Evolutionary conservation across 1,139 yeast genomes (phyloP).

Genomic region (Sugiyamaella xylanicola): DNA sequence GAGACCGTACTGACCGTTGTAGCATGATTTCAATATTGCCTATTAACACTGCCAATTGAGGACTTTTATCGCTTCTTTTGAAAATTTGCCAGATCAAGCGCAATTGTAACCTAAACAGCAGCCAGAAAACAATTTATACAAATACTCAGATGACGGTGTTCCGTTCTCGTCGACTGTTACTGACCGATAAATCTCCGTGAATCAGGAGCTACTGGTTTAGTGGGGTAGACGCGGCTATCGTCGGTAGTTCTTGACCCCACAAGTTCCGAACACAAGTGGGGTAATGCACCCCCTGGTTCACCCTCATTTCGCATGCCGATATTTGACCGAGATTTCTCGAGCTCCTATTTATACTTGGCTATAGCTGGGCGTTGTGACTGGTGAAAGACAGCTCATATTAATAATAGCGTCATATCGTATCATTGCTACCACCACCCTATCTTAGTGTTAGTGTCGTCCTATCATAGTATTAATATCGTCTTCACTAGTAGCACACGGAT

Average conservation of each 20-base stretch:
- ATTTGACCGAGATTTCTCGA: neutral
- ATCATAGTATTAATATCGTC: no score
- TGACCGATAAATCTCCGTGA: constrained; percentile 12
- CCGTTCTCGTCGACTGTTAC: no score
- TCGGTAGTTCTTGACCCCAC: constrained; percentile 3
- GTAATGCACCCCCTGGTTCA: neutral
- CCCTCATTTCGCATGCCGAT: neutral
- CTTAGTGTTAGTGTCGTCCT: no score
- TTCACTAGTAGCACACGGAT: no score
- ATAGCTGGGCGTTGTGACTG: no score
- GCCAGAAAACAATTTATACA: constrained; percentile 4
- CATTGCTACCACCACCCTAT: no score
- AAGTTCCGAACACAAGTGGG: neutral
- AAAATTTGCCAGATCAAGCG: no score
- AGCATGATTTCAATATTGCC: constrained; percentile 5
- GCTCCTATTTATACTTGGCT: neutral
- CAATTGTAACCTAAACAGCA: neutral
- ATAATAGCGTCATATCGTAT: no score
- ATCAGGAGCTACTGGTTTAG: neutral
- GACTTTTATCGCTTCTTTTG: no score
- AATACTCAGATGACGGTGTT: no score
- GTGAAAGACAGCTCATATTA: no score
- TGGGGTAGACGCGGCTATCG: constrained; percentile 16
- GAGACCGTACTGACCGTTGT: constrained; percentile 5
- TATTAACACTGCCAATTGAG: no score